Percentiles rank a stretch among this genome's conserved stretches.
phyloP scores from a whole-genome alignment of 2,329 filamentous ascomycete species.

The Whalleya microplaca region DNA sequence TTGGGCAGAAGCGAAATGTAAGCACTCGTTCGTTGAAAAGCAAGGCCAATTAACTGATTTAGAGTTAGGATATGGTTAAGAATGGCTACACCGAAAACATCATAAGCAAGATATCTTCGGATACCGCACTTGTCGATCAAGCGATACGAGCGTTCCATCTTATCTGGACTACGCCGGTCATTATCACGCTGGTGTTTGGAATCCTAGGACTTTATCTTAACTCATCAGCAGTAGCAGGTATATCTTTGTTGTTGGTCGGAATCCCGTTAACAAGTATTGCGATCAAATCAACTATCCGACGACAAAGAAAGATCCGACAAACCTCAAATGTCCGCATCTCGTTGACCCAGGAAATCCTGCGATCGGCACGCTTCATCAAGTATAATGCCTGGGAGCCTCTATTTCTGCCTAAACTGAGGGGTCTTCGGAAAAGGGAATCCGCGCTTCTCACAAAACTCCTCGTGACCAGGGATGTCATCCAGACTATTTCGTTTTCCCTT shows the following conservation, averaged over 20 bases:
- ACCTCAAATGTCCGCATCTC: slow-evolving; percentile 86
- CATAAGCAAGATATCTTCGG: slow-evolving; percentile 87
- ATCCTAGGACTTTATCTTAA: slow-evolving; percentile 84
- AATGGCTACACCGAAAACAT: slow-evolving; percentile 66
- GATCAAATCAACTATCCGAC: slow-evolving; percentile 72
- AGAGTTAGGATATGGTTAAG: not conserved
- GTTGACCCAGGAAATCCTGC: slow-evolving; percentile 84
- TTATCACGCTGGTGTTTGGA: slow-evolving; percentile 75
- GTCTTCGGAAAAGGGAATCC: slow-evolving; percentile 75
- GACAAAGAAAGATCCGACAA: slow-evolving; percentile 77
- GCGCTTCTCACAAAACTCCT: slow-evolving; percentile 76
- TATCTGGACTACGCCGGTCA: slow-evolving; percentile 82
- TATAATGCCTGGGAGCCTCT: slow-evolving; percentile 90
- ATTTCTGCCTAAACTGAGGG: slow-evolving; percentile 73
- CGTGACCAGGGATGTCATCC: slow-evolving; percentile 77
- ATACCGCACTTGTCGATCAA: slow-evolving; percentile 86
- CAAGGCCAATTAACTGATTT: slow-evolving; percentile 57
- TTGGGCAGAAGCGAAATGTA: slow-evolving; percentile 43
- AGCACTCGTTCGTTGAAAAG: slow-evolving; percentile 39
- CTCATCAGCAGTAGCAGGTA: slow-evolving; percentile 79
- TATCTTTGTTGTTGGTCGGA: slow-evolving; percentile 62
- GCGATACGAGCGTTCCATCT: slow-evolving; percentile 85
- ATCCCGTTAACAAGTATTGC: slow-evolving; percentile 60
- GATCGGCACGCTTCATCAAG: slow-evolving; percentile 88
- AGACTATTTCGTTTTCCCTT: slow-evolving; percentile 77